Evolutionary conservation across 2,329 filamentous ascomycete genomes (phyloP), one percentile per base, ranked within the genome.

Genomic region (Cryphonectria nitschkei): DNA sequence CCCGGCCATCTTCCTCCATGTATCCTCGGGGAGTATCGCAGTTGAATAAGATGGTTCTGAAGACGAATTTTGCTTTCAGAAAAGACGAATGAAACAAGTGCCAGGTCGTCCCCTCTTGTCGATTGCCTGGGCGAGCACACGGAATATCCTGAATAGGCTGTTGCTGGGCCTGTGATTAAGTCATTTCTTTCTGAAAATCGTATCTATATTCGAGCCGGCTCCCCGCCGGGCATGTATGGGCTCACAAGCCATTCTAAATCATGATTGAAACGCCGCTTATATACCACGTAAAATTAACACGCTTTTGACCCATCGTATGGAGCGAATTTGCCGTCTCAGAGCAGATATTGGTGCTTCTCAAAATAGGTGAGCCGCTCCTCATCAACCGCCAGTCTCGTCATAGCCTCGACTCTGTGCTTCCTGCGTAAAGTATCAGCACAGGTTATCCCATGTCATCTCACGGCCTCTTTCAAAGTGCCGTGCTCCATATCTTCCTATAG

Each of bases 381-480:
- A 13, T 34, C 54, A 14, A 32, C 14, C 29, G 7, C 13, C 14
- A 16, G 13, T 16, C 14, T 34, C 54, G 5, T 72, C 70, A 72
- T 37, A 72, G 54, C 68, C 65, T 72, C 61, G 68, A 68, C 60
- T 65, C 64, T 9, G 70, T 70, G 70, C 52, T 46, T 29, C 54
- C 65, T 72, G 68, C 26, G 34, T 61, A 61, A 11, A 34, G 29
- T 52, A 67, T 72, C 70, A 72, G 70, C 65, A 52, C 65, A 34
- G 16, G 39, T 58, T 4, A 19, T 54, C 58, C 43, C 16, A 39
- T n/a, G 46, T n/a, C 8, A 2, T 19, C n/a, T 7, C 50, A 32
- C 29, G 43, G 1, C 16, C n/a, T 56, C 13, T 46, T 7, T 67
- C 67, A 14, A n/a, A 14, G 0, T 54, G 14, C 43, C 26, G 13